phyloP scores from a whole-genome alignment of 768 basidiomycete species.

The Phylloporus arenicola region DNA sequence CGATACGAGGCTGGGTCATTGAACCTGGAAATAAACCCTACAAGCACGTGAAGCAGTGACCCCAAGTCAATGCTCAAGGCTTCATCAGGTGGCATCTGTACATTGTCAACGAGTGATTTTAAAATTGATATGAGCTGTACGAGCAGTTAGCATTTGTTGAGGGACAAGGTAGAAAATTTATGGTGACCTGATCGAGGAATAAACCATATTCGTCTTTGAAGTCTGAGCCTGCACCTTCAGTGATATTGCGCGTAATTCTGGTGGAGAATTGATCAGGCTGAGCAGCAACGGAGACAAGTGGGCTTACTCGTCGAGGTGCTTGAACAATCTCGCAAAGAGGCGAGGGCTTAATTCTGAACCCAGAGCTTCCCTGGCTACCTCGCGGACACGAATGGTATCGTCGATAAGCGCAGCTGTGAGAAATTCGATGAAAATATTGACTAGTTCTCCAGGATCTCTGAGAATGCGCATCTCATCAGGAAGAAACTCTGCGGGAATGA shows the following conservation, averaged over 20 bases:
- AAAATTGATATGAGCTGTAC: constrained; percentile 67
- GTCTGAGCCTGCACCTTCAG: constrained; percentile 42
- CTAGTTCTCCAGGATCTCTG: constrained; percentile 50
- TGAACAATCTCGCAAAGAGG: constrained; percentile 62
- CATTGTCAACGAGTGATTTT: constrained; percentile 73
- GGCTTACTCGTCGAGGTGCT: constrained; percentile 69
- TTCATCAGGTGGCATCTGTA: constrained; percentile 52
- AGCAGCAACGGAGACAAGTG: neutral
- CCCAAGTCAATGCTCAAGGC: constrained; percentile 60
- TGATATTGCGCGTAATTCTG: constrained; percentile 50
- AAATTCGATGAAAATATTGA: constrained; percentile 61
- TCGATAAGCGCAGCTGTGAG: constrained; percentile 64
- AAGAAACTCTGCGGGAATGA: constrained; percentile 54
- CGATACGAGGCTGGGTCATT: constrained; percentile 49
- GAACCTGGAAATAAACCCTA: constrained; percentile 61
- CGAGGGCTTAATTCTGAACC: constrained; percentile 72
- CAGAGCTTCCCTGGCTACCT: constrained; percentile 74
- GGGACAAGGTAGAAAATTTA: neutral
- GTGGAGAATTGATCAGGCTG: neutral
- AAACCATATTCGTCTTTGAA: constrained; percentile 35
- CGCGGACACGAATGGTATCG: constrained; percentile 63
- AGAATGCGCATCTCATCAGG: constrained; percentile 70
- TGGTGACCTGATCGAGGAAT: constrained; percentile 68
- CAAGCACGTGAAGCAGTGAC: constrained; percentile 52
- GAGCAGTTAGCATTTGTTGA: constrained; percentile 10